Evolutionary conservation across 352 stramenopile genomes (phyloP).

Genomic region (Hyaloperonospora arabidopsidis): DNA sequence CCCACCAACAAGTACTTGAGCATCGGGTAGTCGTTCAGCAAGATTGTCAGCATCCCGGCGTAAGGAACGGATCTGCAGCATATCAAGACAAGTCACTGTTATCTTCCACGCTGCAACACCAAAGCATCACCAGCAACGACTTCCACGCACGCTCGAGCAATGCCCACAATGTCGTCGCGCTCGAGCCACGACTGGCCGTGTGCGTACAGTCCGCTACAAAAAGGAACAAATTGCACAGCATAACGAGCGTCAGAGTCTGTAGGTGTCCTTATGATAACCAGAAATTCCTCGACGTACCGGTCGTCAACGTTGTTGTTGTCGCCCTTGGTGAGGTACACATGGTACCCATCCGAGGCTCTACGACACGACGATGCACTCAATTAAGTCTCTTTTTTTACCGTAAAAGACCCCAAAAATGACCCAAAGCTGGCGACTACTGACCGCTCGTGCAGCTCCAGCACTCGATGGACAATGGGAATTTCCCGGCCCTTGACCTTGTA

Average conservation of each 20-base stretch:
- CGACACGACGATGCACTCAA: slow-evolving; percentile 1
- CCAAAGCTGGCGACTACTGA: slow-evolving; percentile 19
- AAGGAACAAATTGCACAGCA: neutral
- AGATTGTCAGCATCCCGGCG: slow-evolving; percentile 97
- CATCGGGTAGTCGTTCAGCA: slow-evolving; percentile 98
- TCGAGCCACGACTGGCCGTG: slow-evolving; percentile 97
- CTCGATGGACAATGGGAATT: slow-evolving; percentile 98
- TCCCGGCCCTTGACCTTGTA: slow-evolving; percentile 98
- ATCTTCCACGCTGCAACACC: neutral
- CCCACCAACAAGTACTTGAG: slow-evolving; percentile 89
- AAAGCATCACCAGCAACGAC: neutral
- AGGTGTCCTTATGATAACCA: neutral
- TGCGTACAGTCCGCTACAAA: slow-evolving; percentile 89
- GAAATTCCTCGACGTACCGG: slow-evolving; percentile 37
- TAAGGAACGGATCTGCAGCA: slow-evolving; percentile 89
- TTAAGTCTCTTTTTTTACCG: neutral
- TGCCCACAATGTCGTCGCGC: slow-evolving; percentile 95
- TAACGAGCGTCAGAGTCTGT: slow-evolving; percentile 5
- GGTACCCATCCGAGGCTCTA: slow-evolving; percentile 71
- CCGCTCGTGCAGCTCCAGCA: slow-evolving; percentile 94
- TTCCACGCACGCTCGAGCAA: slow-evolving; percentile 81
- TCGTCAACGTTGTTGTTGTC: slow-evolving; percentile 99
- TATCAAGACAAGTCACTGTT: slow-evolving; percentile 7
- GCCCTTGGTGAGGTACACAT: slow-evolving; percentile 97
- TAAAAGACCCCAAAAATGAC: neutral